Evolutionary conservation across 345 rosid species (phyloP).

Genomic region (Rhodamnia rubescens): DNA sequence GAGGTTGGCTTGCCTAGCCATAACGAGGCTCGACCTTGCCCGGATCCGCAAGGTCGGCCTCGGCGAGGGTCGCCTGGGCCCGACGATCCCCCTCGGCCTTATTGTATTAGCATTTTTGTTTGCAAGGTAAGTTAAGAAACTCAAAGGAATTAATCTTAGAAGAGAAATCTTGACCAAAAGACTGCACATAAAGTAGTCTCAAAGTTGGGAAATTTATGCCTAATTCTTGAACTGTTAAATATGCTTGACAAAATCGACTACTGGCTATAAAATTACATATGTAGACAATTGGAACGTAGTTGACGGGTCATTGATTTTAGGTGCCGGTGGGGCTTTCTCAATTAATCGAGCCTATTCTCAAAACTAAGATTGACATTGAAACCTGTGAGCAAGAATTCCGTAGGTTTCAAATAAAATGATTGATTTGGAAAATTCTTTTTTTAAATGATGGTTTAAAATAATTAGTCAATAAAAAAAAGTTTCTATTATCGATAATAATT

Average conservation of each 20-base stretch:
- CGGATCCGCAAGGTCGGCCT: too few relatives aligned
- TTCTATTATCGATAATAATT: rapidly evolving
- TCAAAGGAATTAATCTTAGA: too few relatives aligned
- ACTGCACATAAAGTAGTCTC: too few relatives aligned
- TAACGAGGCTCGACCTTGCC: too few relatives aligned
- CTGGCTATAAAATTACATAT: background rate
- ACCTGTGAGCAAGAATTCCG: background rate
- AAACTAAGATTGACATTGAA: background rate
- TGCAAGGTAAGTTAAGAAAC: too few relatives aligned
- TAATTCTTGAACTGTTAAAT: background rate
- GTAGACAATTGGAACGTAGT: background rate
- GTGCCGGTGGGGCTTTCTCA: background rate
- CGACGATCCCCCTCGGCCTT: too few relatives aligned
- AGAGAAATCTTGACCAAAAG: too few relatives aligned
- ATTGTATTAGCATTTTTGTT: too few relatives aligned
- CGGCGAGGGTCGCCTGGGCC: too few relatives aligned
- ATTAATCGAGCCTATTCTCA: background rate
- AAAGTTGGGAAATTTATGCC: too few relatives aligned
- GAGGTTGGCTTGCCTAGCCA: too few relatives aligned
- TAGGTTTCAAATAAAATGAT: rapidly evolving
- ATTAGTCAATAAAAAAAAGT: rapidly evolving
- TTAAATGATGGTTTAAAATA: background rate
- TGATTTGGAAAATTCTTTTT: background rate
- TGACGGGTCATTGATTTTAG: background rate
- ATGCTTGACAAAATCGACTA: background rate